phyloP scores from a whole-genome alignment of 2,329 filamentous ascomycete species.

The Penicillium sp. region DNA sequence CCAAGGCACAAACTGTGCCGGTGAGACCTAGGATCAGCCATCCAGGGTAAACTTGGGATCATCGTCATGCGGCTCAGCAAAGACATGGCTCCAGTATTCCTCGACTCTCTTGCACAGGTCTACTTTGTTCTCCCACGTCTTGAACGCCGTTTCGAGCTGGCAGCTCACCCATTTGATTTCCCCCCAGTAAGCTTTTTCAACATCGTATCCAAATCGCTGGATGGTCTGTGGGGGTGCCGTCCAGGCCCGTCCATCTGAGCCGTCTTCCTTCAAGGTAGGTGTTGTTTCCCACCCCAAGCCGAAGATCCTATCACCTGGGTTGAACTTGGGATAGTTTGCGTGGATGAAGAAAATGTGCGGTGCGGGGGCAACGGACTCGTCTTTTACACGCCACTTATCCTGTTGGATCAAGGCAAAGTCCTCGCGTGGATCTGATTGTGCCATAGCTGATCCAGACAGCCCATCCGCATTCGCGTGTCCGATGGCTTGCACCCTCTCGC shows the following conservation, averaged over 20 bases:
- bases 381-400: constrained; percentile 28
- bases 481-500: constrained; percentile 30
- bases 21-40: constrained; percentile 9
- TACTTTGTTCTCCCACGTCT: constrained; percentile 28
- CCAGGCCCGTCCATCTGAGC: constrained; percentile 33
- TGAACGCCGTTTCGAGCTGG: constrained; percentile 28
- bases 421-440: constrained; percentile 33
- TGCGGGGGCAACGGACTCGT: constrained; percentile 24
- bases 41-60: constrained; percentile 26
- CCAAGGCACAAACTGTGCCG: background rate
- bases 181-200: constrained; percentile 35
- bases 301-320: constrained; percentile 34
- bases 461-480: constrained; percentile 26
- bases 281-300: constrained; percentile 32
- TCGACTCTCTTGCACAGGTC: constrained; percentile 27
- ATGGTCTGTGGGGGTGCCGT: constrained; percentile 28
- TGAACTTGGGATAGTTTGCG: constrained; percentile 38
- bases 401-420: constrained; percentile 30
- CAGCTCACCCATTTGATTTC: constrained; percentile 37
- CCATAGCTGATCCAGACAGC: constrained; percentile 32
- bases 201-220: constrained; percentile 33
- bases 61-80: constrained; percentile 27
- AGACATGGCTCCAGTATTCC: constrained; percentile 30
- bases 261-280: constrained; percentile 31
- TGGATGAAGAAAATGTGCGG: constrained; percentile 35